A percentile compares a stretch with the other conserved stretches of the same genome.
These are phyloP conservation scores for Calendula officinalis DNA, from an alignment of 129 eudicot genomes.

Conservation along the genomic window DNA sequence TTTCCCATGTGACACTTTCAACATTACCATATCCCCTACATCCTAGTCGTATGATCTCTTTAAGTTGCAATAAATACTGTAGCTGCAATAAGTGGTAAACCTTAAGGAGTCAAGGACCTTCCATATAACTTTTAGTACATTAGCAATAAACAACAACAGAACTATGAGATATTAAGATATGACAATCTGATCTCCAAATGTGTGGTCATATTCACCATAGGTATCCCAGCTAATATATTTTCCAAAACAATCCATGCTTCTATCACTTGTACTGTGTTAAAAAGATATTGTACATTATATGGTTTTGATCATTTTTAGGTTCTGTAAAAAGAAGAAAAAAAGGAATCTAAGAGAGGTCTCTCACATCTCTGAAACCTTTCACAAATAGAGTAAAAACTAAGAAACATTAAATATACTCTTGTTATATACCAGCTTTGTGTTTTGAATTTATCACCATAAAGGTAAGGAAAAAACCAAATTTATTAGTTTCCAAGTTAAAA, in stretches of 20 bases:
- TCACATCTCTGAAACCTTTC: neutral
- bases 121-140: neutral
- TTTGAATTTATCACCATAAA: no score
- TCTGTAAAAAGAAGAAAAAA: neutral
- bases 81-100: no score
- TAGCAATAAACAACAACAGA: neutral
- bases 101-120: no score
- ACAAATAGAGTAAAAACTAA: conserved; percentile 14
- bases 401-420: conserved; percentile 2
- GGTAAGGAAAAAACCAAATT: no score
- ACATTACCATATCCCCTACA: no score
- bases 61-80: no score
- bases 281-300: neutral
- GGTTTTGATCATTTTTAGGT: neutral
- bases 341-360: conserved; percentile 3
- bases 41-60: no score
- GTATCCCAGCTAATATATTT: neutral
- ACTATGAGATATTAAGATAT: conserved; percentile 10
- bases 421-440: neutral
- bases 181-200: conserved; percentile 13
- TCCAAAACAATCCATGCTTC: neutral
- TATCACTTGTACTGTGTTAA: neutral
- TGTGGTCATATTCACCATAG: conserved; percentile 23
- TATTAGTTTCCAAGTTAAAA: neutral
- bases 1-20: no score